Evolutionary conservation across 2,329 filamentous ascomycete species (phyloP), one percentile per base, ranked within the genome.

Genomic region (Nothophoma quercina): DNA sequence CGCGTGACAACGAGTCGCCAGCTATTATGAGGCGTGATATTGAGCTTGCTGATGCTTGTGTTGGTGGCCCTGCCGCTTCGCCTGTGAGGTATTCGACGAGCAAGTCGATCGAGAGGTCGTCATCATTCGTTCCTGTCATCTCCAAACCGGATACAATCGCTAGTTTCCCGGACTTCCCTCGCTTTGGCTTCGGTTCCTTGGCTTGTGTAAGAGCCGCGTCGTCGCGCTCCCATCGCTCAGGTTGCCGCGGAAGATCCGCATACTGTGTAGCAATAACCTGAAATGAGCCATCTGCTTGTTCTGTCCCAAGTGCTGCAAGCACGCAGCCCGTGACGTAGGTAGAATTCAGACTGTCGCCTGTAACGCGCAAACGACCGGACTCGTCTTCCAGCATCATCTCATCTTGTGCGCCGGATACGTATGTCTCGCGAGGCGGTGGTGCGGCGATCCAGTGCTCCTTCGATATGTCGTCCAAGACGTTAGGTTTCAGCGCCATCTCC

Each of bases 371-470:
- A 19, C 96, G 88, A 38, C 95, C 95, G 0, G 92, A 97, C 74
- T 98, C 93, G 72, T 99, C 95, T 74, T 99, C 95, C 30, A 99
- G 80, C 87, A 96, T 96, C 62, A 91, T 84, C 55, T 85, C 78
- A 56, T 91, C 85, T 43, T 88, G 83, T 50, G 78, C 75, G 56
- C 85, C 80, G 28, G 84, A 85, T 60, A 86, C 83, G 76, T 96
- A 97, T 63, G 91, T 95, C 59, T 88, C 82, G 54, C 88, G 83
- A 7, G 86, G 83, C 12, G 90, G 86, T 7, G 93, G 92, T 1
- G 90, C 91, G 0, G 90, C 88, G 53, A 96, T 91, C 88, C 91
- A 97, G 70, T 93, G 90, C 89, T 97, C 93, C 76, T 96, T 96
- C 32, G 90, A 89, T 33, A 99, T 90, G 65, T 99, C 95, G 54